These are phyloP conservation scores for Didymella pinodella DNA, from an alignment of 2,329 filamentous ascomycete genomes.

Conservation along the genomic window DNA sequence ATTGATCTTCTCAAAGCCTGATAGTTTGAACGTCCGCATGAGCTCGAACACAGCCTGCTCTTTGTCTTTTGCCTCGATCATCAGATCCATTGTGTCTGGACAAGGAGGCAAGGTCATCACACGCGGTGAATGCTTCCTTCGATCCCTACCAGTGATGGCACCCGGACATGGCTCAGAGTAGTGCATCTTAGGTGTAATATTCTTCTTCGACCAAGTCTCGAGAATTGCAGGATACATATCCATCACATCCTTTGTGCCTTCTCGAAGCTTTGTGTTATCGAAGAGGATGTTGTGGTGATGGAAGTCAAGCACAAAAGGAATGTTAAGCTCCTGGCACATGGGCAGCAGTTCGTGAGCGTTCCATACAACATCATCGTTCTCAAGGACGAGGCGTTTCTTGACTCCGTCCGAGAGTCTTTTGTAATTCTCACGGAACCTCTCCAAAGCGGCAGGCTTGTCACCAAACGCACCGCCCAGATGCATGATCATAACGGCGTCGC, in stretches of 20 bases:
- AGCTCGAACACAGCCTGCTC: conserved; percentile 95
- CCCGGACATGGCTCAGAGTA: conserved; percentile 82
- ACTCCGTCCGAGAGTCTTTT: conserved; percentile 69
- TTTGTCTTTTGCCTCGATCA: conserved; percentile 99
- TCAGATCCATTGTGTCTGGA: conserved; percentile 84
- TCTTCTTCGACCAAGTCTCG: conserved; percentile 83
- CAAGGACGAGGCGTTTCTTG: conserved; percentile 83
- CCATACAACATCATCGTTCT: conserved; percentile 95
- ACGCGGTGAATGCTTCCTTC: conserved; percentile 84
- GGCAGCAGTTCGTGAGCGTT: conserved; percentile 90
- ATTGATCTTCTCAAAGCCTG: conserved; percentile 77
- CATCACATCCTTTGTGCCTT: conserved; percentile 85
- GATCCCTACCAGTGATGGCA: conserved; percentile 79
- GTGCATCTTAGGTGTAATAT: conserved; percentile 94
- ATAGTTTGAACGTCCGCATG: conserved; percentile 86
- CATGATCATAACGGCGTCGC: conserved; percentile 91
- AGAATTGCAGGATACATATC: conserved; percentile 77
- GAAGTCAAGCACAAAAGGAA: conserved; percentile 89
- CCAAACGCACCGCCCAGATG: conserved; percentile 94
- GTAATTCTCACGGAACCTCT: conserved; percentile 81
- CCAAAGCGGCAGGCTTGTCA: conserved; percentile 80
- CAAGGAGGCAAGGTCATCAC: conserved; percentile 85
- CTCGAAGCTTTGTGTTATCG: conserved; percentile 73
- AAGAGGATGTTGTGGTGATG: conserved; percentile 97
- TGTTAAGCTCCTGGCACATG: conserved; percentile 91